These are phyloP conservation scores for Penicillium sp. DNA, from an alignment of 2,329 filamentous ascomycete species.

Conservation along the genomic window DNA sequence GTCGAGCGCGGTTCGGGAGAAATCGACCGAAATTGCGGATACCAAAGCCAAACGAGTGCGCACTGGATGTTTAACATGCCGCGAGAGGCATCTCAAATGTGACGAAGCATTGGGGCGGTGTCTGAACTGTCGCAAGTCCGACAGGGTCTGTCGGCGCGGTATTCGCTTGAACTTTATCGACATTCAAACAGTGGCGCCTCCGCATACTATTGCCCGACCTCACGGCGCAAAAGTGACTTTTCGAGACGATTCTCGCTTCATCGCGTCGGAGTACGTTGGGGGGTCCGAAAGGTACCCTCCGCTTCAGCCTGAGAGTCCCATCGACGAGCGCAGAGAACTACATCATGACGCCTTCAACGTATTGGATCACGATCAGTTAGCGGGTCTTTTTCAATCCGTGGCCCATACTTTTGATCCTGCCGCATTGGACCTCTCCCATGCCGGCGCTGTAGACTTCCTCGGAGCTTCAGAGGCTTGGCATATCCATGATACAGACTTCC, in stretches of 20 bases:
- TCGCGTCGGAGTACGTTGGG: conserved; percentile 83
- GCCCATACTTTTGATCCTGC: conserved; percentile 46
- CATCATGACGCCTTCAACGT: conserved; percentile 25
- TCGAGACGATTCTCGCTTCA: conserved; percentile 79
- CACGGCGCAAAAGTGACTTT: conserved; percentile 70
- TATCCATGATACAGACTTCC: conserved; percentile 11
- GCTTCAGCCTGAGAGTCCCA: conserved; percentile 38
- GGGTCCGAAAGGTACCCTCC: conserved; percentile 67
- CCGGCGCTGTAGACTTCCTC: conserved; percentile 23
- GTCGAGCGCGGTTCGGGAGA: conserved; percentile 19
- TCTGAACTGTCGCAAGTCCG: conserved; percentile 84
- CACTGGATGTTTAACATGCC: conserved; percentile 84
- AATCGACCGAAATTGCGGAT: conserved; percentile 17
- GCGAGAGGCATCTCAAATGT: conserved; percentile 85
- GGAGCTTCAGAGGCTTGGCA: conserved; percentile 25
- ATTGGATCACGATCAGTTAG: conserved; percentile 30
- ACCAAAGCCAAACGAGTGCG: conserved; percentile 76
- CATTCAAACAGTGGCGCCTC: conserved; percentile 64
- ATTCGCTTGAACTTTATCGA: conserved; percentile 89
- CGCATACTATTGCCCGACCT: conserved; percentile 52
- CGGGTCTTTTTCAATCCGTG: conserved; percentile 47
- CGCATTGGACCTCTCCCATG: conserved; percentile 41
- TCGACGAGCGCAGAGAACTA: conserved; percentile 17
- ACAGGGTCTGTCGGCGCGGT: conserved; percentile 75
- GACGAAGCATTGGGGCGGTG: conserved; percentile 65